phyloP scores from a whole-genome alignment of 2,329 filamentous ascomycete genomes.

The Fusarium sp. region DNA sequence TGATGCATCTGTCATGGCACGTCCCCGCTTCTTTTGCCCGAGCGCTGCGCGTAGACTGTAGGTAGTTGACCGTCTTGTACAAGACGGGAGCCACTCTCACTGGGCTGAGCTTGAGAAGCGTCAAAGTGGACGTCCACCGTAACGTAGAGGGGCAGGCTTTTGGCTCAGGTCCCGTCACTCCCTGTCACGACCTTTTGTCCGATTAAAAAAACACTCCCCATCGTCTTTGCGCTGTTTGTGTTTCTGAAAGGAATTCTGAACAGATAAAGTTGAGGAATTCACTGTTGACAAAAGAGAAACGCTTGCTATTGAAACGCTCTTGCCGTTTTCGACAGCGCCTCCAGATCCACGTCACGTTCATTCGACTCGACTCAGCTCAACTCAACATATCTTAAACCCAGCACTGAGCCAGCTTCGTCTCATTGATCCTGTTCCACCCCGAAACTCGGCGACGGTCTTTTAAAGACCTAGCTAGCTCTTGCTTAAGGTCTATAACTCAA shows the following conservation, averaged over 20 bases:
- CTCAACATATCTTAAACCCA: constrained; percentile 4
- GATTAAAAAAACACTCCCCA: constrained; percentile 12
- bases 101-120: constrained; percentile 17
- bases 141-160: constrained; percentile 35
- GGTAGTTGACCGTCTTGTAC: constrained; percentile 37
- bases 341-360: constrained; percentile 36
- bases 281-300: not conserved
- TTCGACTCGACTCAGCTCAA: constrained; percentile 14
- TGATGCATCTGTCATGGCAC: constrained; percentile 10
- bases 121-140: constrained; percentile 37
- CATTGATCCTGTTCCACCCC: constrained; percentile 14
- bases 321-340: constrained; percentile 29
- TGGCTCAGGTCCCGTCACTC: constrained; percentile 30
- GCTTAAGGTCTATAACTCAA: not conserved
- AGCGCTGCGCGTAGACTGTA: not conserved
- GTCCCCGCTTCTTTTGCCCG: constrained; percentile 37
- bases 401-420: constrained; percentile 31
- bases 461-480: constrained; percentile 2
- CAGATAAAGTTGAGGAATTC: not conserved
- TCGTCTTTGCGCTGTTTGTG: constrained; percentile 7
- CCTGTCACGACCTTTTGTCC: constrained; percentile 33
- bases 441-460: constrained; percentile 19
- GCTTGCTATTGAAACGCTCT: constrained; percentile 3
- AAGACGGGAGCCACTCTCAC: constrained; percentile 29
- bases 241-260: not conserved